A percentile compares a stretch with the other conserved stretches of the same genome.
phyloP scores from a whole-genome alignment of 805 yeast genomes.

The Candida pini region DNA sequence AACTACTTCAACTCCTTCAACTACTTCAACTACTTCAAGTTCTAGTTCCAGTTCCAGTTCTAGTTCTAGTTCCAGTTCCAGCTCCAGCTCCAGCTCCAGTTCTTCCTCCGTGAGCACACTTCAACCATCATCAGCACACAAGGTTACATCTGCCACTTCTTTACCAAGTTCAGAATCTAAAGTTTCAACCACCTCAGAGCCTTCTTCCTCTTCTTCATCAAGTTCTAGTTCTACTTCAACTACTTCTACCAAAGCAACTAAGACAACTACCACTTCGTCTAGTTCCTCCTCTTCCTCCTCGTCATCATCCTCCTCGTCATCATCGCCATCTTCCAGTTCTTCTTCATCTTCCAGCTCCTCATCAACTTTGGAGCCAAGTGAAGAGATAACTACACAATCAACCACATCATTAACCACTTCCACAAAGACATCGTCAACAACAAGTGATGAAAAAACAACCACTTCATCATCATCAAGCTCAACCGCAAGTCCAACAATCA shows the following conservation, averaged over 20 bases:
- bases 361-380: conserved; percentile 5
- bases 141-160: too few relatives aligned
- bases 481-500: conserved; percentile 4
- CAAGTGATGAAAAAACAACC: too few relatives aligned
- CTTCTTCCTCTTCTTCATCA: conserved; percentile 17
- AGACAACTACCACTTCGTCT: conserved; percentile 5
- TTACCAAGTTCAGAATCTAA: too few relatives aligned
- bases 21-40: conserved; percentile 7
- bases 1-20: conserved; percentile 10
- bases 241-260: too few relatives aligned
- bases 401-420: conserved; percentile 2
- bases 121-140: too few relatives aligned
- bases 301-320: conserved; percentile 4
- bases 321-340: conserved; percentile 3
- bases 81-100: too few relatives aligned
- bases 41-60: conserved; percentile 3
- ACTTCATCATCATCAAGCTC: conserved; percentile 1
- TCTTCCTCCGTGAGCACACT: too few relatives aligned
- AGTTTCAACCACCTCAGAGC: too few relatives aligned
- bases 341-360: conserved; percentile 6
- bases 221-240: too few relatives aligned
- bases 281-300: conserved; percentile 17
- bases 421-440: conserved; percentile 7
- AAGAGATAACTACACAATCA: neutral
- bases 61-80: conserved; percentile 3